Percentiles rank a stretch among this genome's conserved stretches.
These are phyloP conservation scores for Tolypocladium sp. DNA, from an alignment of 2,329 filamentous ascomycete species.

Conservation along the genomic window DNA sequence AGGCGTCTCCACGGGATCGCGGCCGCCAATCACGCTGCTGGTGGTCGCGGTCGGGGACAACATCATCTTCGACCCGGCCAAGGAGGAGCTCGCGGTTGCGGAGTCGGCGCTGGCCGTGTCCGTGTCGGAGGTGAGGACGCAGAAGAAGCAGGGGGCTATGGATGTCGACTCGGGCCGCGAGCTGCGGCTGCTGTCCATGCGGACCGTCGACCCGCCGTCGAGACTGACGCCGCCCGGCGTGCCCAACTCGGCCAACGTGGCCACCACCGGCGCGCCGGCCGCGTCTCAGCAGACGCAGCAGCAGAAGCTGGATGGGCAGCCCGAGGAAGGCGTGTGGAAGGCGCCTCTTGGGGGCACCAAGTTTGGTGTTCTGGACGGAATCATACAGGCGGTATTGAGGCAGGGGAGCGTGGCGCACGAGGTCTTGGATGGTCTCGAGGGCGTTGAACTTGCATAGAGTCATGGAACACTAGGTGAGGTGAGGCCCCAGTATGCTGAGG, in stretches of 20 bases:
- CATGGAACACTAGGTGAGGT: neutral
- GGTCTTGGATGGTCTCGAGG: slow-evolving; percentile 71
- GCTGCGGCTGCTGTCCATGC: slow-evolving; percentile 56
- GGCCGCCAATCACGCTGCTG: slow-evolving; percentile 82
- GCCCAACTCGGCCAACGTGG: slow-evolving; percentile 52
- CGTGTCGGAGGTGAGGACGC: slow-evolving; percentile 42
- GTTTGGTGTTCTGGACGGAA: slow-evolving; percentile 59
- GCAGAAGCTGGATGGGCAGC: slow-evolving; percentile 37
- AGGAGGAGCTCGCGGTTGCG: slow-evolving; percentile 87
- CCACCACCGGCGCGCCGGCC: slow-evolving; percentile 32
- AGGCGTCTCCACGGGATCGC: slow-evolving; percentile 23
- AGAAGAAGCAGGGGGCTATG: slow-evolving; percentile 19
- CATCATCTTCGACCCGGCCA: slow-evolving; percentile 86
- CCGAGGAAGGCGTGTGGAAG: slow-evolving; percentile 71
- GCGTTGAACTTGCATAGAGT: slow-evolving; percentile 56
- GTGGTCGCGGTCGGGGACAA: slow-evolving; percentile 81
- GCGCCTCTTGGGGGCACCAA: slow-evolving; percentile 78
- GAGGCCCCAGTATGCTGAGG: neutral
- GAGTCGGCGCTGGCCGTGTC: slow-evolving; percentile 84
- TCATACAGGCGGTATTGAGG: slow-evolving; percentile 69
- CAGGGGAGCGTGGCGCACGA: slow-evolving; percentile 77
- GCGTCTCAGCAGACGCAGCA: slow-evolving; percentile 22
- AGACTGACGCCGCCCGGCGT: slow-evolving; percentile 63
- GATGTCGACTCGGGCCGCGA: slow-evolving; percentile 32
- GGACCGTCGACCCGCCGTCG: slow-evolving; percentile 67